Evolutionary conservation across 345 rosid genomes (phyloP), one percentile per base, ranked within the genome.

Genomic region (Pugionium cornutum): DNA sequence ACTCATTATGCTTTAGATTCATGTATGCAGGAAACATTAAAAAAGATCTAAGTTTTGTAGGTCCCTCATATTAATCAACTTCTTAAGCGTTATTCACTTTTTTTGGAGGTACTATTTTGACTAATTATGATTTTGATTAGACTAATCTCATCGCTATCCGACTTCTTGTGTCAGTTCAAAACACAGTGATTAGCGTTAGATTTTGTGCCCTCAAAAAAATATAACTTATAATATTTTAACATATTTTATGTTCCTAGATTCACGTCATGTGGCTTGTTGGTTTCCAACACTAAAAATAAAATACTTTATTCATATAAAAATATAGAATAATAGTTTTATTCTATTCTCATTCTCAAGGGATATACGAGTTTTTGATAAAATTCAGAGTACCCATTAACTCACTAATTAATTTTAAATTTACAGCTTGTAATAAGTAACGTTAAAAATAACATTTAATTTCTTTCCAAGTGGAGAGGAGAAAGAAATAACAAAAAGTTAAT

Each of bases 211-310:
- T 52, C 18, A 18, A 18, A 18, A 18, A 18, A 18, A 18, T 18
- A 18, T 18, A 18, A 18, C 18, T 18, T 18, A 18, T 18, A 18
- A 18, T 39, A 45, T 37, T 37, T 62, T 62, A 30, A 47, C 42
- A 18, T 41, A 39, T 1, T 26, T 35, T 18, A 57, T 48, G 41
- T 58, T 58, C 67, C 72, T 58, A 66, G 76, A 72, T 72, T 72
- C 67, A 72, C 53, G 76, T 72, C 71, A 72, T 72, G 71, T 72
- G 76, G n/a, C 62, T 72, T 36, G 76, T 66, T 72, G 11, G 61
- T 72, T 66, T 72, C 70, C 71, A 65, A 72, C 59, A 53, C 35
- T 64, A 8, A 7, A 36, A 11, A 66, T 42, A 4, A 18, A 66
- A 6, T 56, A 71, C 11, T 49, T 41, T 46, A 39, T 34, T 70